Conservation (phyloP, 176 grass and related monocot genomes). For the Themeda triandra region DNA sequence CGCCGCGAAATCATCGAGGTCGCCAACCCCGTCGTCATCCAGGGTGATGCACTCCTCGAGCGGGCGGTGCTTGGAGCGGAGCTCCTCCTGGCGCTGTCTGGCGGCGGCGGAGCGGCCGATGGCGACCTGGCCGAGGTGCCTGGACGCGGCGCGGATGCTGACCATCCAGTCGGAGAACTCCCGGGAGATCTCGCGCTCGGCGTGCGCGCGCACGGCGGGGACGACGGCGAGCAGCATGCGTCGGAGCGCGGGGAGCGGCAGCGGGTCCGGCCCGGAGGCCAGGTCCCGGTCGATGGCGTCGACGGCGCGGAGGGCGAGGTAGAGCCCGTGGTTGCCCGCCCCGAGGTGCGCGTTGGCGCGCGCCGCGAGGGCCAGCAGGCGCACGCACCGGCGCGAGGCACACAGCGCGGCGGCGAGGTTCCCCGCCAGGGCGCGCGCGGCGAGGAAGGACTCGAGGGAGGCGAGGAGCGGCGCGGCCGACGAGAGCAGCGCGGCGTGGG, state of each 20-base stretch:
- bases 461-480: constrained; percentile 66
- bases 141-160: constrained; percentile 81
- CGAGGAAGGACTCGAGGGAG: constrained; percentile 81
- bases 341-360: constrained; percentile 74
- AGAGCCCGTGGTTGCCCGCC: constrained; percentile 61
- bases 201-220: constrained; percentile 71
- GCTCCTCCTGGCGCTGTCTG: constrained; percentile 90
- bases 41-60: constrained; percentile 73
- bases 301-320: constrained; percentile 84
- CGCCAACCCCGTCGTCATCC: constrained; percentile 68
- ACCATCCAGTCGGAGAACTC: constrained; percentile 98
- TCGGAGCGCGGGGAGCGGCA: constrained; percentile 70
- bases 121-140: constrained; percentile 92
- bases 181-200: constrained; percentile 85
- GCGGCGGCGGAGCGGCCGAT: constrained; percentile 83
- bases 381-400: constrained; percentile 61
- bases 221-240: constrained; percentile 73
- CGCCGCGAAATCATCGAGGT: constrained; percentile 74
- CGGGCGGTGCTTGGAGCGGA: constrained; percentile 66
- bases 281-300: constrained; percentile 78
- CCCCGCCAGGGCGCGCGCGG: constrained; percentile 59
- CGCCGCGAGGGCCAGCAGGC: constrained; percentile 69
- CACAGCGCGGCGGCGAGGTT: constrained; percentile 72
- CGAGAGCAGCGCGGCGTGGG: constrained; percentile 70
- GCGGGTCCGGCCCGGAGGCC: constrained; percentile 37